A percentile compares a stretch with the other conserved stretches of the same genome.
Conservation (phyloP, 148 eudicot species). For the Rhododendron molle region DNA sequence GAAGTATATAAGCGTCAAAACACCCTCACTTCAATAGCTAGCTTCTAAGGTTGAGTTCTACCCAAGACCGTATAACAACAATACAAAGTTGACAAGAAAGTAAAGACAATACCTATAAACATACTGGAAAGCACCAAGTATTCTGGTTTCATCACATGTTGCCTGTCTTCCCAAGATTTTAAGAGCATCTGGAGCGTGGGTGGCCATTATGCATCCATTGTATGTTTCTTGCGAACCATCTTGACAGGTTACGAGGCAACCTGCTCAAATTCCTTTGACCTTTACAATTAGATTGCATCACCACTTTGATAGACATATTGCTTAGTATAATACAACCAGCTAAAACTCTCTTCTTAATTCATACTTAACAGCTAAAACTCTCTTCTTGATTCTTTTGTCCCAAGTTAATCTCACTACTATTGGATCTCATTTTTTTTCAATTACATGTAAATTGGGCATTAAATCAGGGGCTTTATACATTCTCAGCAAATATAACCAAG, state of each 20-base stretch:
- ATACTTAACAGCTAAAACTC: background rate
- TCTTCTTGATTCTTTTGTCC: background rate
- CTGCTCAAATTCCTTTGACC: slow-evolving; percentile 50
- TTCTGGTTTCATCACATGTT: slow-evolving; percentile 63
- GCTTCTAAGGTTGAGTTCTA: background rate
- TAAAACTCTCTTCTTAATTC: background rate
- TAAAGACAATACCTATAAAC: slow-evolving; percentile 55
- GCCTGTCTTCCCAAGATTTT: slow-evolving; percentile 70
- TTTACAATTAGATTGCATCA: slow-evolving; percentile 31
- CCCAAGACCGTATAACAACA: background rate
- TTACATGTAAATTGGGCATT: background rate
- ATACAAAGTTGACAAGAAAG: background rate
- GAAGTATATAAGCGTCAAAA: no score
- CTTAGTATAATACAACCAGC: background rate
- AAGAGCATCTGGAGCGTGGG: slow-evolving; percentile 86
- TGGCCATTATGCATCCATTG: slow-evolving; percentile 71
- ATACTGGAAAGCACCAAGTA: slow-evolving; percentile 94
- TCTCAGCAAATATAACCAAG: background rate
- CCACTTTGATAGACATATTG: background rate
- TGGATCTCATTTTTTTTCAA: background rate
- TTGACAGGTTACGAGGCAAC: slow-evolving; percentile 49
- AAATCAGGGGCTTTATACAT: background rate
- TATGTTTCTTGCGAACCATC: slow-evolving; percentile 62
- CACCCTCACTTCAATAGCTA: background rate
- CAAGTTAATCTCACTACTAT: background rate